Evolutionary conservation across 1,284 basidiomycete genomes (phyloP), one percentile per base, ranked within the genome.

Genomic region (Caloboletus inedulis): DNA sequence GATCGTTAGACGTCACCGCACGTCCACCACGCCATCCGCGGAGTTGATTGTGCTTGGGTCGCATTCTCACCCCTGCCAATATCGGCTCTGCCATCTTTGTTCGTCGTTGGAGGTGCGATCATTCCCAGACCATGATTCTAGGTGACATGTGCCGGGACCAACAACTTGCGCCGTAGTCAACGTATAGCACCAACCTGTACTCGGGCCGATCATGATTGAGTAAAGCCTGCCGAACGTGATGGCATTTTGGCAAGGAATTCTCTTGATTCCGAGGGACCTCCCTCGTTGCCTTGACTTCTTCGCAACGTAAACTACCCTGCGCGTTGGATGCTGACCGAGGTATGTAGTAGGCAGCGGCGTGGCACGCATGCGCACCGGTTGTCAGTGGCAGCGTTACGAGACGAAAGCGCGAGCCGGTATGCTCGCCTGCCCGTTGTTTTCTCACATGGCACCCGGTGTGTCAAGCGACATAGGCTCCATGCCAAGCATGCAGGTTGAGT

Each of bases 1-100:
- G 75, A 80, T 39, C 45, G 41, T 27, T 68, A 62, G 48, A 35
- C n/a, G 42, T 51, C 29, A 49, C 49, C 35, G 16, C 40, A 31
- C 40, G 43, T 39, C 27, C 6, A 27, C 47, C 48, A 49, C 39
- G 39, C 30, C 16, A 35, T 53, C 60, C 64, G 64, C 58, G 63
- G 65, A 55, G 43, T 50, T 65, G 49, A 39, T 44, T 18, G 23
- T 42, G 25, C 25, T 47, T 23, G 19, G 42, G 12, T 49, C 27
- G 39, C 29, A 37, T 66, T 63, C 64, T 48, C 62, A 63, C 60
- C 51, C 44, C 39, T 52, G 44, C 47, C 48, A 52, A 39, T 47
- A 34, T 16, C 37, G n/a, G 35, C 5, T 40, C 27, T 44, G 39
- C 40, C 42, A 43, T 30, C n/a, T 53, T 39, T 46, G 42, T 57